Base-by-base conservation (phyloP, 75 land plant genomes). In the Sequoiadendron giganteum region DNA sequence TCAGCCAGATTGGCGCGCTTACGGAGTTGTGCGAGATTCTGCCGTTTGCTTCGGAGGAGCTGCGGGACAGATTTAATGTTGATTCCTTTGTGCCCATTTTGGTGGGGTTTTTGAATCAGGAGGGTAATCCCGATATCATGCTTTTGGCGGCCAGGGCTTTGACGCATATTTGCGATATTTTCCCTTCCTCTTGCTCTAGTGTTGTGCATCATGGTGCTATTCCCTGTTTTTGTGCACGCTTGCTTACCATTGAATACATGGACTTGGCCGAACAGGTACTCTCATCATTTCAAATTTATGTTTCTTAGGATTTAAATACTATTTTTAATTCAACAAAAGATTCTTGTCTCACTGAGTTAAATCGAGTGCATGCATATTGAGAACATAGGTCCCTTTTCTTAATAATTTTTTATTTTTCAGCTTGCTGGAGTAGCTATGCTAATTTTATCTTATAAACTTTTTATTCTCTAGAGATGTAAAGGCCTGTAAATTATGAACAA, bases 131-230 rank as follows among this genome's bases (percentile, higher is more conserved):
- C 18, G 89, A 89, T n/a, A 52, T 89, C 34, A 89, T 89, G 89
- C 88, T 89, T 25, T 72, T 89, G 34, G 89, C 89, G 15, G 89
- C 89, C 34, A 87, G 89, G 87, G 88, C 89, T 21, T 70, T 89
- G n/a, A 89, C 89, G n/a, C 89, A 89, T n/a, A 89, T 89, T 10
- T 89, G 89, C 54, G 89, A 89, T 15, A 70, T 72, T 43, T 38
- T 89, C 2, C 89, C 89, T 8, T 87, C 75, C 1, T 86, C 89
- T 32, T 89, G 89, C 38, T 6, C 80, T 4, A 68, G 48, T 49
- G 88, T 89, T 28, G 89, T 89, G 15, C 88, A 89, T 70, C 87
- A 89, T 43, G 89, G 89, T 4, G 87, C 88, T 8, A 65, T 88
- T 30, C 87, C 89, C 5, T 85, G 85, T 70, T 88, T 88, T 79